Conservation (phyloP, 2,329 filamentous ascomycete genomes). For the Ophiostoma ulmi region DNA sequence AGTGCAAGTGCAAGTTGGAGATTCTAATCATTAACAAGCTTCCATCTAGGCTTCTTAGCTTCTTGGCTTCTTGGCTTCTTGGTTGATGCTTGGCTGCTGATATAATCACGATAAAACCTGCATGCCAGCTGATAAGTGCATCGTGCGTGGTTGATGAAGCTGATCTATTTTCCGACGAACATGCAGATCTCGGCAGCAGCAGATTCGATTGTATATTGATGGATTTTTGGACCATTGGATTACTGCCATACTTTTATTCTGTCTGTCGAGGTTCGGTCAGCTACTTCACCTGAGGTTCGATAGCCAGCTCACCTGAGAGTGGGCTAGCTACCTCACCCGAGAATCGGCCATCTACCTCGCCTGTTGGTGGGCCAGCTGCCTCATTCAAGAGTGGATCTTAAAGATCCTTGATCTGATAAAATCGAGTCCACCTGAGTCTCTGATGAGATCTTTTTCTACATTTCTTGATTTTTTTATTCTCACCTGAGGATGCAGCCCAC, state of each 20-base stretch:
- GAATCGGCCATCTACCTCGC: not conserved
- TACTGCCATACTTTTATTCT: not conserved
- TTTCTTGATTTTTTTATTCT: not conserved
- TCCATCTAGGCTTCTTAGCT: not conserved
- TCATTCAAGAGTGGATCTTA: not conserved
- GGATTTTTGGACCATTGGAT: not conserved
- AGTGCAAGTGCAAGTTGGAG: not conserved
- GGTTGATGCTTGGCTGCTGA: not conserved
- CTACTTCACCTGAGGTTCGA: too few relatives aligned
- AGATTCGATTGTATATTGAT: not conserved
- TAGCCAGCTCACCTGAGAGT: not conserved
- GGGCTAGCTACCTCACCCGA: not conserved
- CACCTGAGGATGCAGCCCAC: too few relatives aligned
- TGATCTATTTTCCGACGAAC: not conserved
- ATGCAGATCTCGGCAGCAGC: not conserved
- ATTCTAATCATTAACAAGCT: not conserved
- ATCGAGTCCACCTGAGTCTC: not conserved
- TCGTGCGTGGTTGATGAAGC: not conserved
- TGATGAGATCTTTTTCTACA: not conserved
- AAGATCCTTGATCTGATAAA: not conserved
- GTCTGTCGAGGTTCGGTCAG: not conserved
- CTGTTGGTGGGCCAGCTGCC: too few relatives aligned
- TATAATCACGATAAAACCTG: not conserved
- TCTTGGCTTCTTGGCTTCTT: not conserved
- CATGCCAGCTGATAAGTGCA: not conserved